Conservation (phyloP, 2,329 filamentous ascomycete species). For the Fusarium longipes region DNA sequence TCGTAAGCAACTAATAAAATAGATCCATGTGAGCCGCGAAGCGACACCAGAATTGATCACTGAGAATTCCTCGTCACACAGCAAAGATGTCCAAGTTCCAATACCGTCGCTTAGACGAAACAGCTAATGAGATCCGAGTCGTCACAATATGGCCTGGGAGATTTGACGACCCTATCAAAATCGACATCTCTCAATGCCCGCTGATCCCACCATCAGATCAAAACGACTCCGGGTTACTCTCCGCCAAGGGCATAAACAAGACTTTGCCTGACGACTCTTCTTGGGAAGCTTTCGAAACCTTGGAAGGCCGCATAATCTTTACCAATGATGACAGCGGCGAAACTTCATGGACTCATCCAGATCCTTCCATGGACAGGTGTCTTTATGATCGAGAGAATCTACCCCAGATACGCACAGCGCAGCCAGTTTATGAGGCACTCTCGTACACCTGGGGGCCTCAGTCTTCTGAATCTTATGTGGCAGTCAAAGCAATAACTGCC, state of each 20-base stretch:
- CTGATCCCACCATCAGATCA: not conserved
- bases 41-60: not conserved
- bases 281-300: not conserved
- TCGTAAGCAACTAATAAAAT: accelerated
- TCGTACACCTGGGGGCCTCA: not conserved
- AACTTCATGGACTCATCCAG: not conserved
- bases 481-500: not conserved
- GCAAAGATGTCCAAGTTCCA: not conserved
- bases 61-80: not conserved
- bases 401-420: accelerated
- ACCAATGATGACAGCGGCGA: not conserved
- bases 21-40: not conserved
- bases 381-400: not conserved
- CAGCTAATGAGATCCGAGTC: not conserved
- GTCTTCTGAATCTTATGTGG: not conserved
- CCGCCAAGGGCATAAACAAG: not conserved
- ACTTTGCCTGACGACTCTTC: not conserved
- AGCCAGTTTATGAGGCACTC: not conserved
- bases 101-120: not conserved
- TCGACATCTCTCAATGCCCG: not conserved
- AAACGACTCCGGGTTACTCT: not conserved
- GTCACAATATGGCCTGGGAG: not conserved
- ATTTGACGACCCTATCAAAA: not conserved
- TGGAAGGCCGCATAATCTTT: not conserved
- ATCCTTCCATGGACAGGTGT: not conserved